Percentiles rank a stretch among this genome's conserved stretches.
phyloP scores from a whole-genome alignment of 257 asterid species.

The Solanum stenotomum region DNA sequence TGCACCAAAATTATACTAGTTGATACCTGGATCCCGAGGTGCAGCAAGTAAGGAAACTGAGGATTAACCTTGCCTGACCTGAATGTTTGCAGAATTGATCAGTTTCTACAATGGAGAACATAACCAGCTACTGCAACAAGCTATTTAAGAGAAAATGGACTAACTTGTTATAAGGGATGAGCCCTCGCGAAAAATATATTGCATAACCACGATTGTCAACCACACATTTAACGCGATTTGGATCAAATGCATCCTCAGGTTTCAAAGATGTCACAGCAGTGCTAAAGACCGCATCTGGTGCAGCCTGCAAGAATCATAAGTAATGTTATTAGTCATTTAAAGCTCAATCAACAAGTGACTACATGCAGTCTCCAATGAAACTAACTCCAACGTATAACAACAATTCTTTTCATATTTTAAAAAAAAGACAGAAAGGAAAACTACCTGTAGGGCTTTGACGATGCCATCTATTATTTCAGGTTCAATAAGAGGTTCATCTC shows the following conservation, averaged over 20 bases:
- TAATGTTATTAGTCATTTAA: background rate
- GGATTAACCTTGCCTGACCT: conserved; percentile 73
- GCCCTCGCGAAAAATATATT: conserved; percentile 82
- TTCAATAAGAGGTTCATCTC: conserved; percentile 94
- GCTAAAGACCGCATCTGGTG: conserved; percentile 97
- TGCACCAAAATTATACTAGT: background rate
- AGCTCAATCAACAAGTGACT: background rate
- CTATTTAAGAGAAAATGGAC: conserved; percentile 3
- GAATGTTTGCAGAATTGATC: background rate
- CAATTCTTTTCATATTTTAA: background rate
- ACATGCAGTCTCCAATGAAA: background rate
- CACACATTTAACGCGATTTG: conserved; percentile 86
- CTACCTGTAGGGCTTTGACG: conserved; percentile 76
- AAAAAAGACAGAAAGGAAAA: background rate
- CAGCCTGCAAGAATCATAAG: conserved; percentile 40
- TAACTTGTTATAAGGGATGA: conserved; percentile 81
- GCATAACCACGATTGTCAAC: conserved; percentile 79
- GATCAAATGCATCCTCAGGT: conserved; percentile 80
- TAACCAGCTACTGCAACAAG: background rate
- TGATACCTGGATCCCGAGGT: conserved; percentile 84
- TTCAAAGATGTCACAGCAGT: conserved; percentile 79
- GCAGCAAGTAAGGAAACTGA: conserved; percentile 80
- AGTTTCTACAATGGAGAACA: background rate
- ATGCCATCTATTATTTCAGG: conserved; percentile 88
- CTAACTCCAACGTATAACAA: background rate